Base-by-base conservation (phyloP, 495 filamentous ascomycete genomes). In the Penicillium lagena region DNA sequence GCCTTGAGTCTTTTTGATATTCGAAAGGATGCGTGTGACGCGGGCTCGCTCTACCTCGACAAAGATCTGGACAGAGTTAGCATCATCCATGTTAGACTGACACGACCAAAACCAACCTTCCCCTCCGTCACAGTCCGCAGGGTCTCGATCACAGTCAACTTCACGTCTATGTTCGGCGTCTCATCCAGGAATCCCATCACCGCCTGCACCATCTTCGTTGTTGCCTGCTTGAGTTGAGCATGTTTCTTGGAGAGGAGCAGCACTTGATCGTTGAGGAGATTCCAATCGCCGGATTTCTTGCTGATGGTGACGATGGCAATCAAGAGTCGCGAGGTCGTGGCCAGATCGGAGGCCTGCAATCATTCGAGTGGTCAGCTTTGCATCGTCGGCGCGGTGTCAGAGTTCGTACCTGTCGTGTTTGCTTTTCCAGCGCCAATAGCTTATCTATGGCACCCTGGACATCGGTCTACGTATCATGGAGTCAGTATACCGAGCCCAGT, bases 171-270 rank as follows among this genome's bases (percentile, higher is more conserved):
- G 46, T 75, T 85, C 32, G 90, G 88, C 59, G 80, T 77, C 38
- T 86, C 78, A 58, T 95, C 87, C 62, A 98, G 69, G 63, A 96
- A 96, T 37, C 69, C 75, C 88, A 98, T 95, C 42, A 95, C 89
- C 41, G 81, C 83, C 75, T 97, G 93, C 35, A 98, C 93, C 93
- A 98, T 98, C 76, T 89, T 91, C 51, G 93, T 97, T 49, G 87
- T 90, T 55, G 93, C 93, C 72, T 96, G 94, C 67, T 96, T 96
- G 67, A 98, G 90, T 72, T 98, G 93, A 55, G 89, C 87, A 87
- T 98, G 93, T 74, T 98, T 98, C 82, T 96, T 97, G 49, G 91
- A 96, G 37, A 97, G 80, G 38, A 96, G 76, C 40, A 95, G 77
- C 46, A 96, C 88, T 67, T 98, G 91, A 69, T 98, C 93, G 60